Evolutionary conservation across 78 protist genomes (phyloP).

Genomic region (Trichosphaerium sp.): DNA sequence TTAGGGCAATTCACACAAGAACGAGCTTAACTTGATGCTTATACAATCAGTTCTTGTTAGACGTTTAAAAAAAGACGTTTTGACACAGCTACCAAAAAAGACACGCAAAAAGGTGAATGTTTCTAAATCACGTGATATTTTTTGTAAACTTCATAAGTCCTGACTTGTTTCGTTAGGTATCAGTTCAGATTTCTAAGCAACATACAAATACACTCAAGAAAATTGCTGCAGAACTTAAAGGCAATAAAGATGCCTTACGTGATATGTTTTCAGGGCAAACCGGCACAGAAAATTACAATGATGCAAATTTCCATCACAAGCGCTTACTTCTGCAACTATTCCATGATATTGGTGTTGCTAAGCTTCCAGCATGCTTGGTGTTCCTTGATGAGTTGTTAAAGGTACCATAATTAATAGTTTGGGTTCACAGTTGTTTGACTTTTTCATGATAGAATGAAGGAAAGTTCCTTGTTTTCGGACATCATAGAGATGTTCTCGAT

Average conservation of each 20-base stretch:
- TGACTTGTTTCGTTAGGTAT: too few species aligned
- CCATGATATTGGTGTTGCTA: slow-evolving; percentile 36
- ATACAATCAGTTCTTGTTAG: slow-evolving; percentile 41
- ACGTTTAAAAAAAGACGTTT: slow-evolving; percentile 65
- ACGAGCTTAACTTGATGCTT: slow-evolving; percentile 59
- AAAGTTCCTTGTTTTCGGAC: slow-evolving; percentile 42
- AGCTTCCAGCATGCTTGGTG: slow-evolving; percentile 2
- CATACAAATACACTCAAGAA: too few species aligned
- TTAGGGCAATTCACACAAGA: slow-evolving; percentile 46
- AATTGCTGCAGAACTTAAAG: too few species aligned
- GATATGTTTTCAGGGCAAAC: too few species aligned
- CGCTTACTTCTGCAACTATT: slow-evolving; percentile 19
- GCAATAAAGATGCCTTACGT: too few species aligned
- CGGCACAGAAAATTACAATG: too few species aligned
- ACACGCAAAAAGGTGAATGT: slow-evolving; percentile 25
- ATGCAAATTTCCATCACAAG: not conserved
- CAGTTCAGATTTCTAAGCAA: too few species aligned
- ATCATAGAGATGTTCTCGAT: slow-evolving; percentile 38
- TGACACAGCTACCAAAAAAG: slow-evolving; percentile 72
- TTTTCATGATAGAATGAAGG: too few species aligned
- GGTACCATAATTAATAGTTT: too few species aligned
- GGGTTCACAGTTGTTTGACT: too few species aligned
- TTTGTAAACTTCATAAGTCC: too few species aligned
- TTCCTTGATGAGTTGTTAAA: slow-evolving; percentile 16
- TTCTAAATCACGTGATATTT: too few species aligned